These are phyloP conservation scores for Tylopilus vinaceipallidus DNA, from an alignment of 768 basidiomycete genomes.

Conservation along the genomic window DNA sequence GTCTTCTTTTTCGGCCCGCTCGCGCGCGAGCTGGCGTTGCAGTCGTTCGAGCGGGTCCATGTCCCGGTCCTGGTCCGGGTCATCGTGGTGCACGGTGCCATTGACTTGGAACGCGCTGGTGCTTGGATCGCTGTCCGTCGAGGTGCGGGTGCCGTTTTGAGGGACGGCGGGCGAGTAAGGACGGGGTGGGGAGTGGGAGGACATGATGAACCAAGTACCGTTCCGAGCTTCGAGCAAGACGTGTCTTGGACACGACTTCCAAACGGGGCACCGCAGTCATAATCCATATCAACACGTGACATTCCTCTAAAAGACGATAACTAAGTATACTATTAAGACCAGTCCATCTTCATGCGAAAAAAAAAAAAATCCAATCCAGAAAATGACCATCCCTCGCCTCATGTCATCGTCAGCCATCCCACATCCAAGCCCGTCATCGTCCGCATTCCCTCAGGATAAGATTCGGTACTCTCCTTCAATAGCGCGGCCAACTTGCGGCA, in stretches of 20 bases:
- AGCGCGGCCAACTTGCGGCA: slow-evolving; percentile 68
- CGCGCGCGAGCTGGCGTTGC: slow-evolving; percentile 71
- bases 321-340: too few species aligned
- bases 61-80: slow-evolving; percentile 39
- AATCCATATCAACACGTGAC: slow-evolving; percentile 10
- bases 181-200: slow-evolving; percentile 29
- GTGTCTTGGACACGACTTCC: slow-evolving; percentile 12
- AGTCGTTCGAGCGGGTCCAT: slow-evolving; percentile 57
- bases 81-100: slow-evolving; percentile 35
- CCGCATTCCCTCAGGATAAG: slow-evolving; percentile 74
- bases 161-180: slow-evolving; percentile 30
- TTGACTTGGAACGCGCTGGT: slow-evolving; percentile 26
- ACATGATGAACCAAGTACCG: slow-evolving; percentile 14
- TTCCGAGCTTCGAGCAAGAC: neutral
- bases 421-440: slow-evolving; percentile 81
- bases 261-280: slow-evolving; percentile 8
- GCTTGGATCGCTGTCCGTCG: slow-evolving; percentile 44
- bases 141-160: slow-evolving; percentile 31
- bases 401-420: slow-evolving; percentile 58
- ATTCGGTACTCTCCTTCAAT: slow-evolving; percentile 72
- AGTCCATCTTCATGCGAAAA: too few species aligned
- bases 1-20: slow-evolving; percentile 85
- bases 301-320: neutral
- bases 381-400: neutral
- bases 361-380: neutral